Percentiles rank a stretch among this genome's conserved stretches.
Conservation (phyloP, 1,284 basidiomycete species). For the Xerocomus cyaneibrunnescens region DNA sequence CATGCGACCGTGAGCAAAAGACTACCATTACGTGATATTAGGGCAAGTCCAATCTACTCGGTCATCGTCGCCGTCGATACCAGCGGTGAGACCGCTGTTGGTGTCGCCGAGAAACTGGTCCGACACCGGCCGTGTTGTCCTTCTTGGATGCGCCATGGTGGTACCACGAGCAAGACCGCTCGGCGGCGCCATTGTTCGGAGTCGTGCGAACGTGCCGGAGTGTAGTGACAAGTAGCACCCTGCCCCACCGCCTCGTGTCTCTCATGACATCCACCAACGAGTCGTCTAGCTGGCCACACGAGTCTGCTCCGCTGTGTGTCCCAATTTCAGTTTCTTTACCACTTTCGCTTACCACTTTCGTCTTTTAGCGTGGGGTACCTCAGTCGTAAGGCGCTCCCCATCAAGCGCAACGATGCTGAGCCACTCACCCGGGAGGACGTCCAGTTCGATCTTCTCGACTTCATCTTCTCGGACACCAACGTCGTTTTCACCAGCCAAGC, state of each 20-base stretch:
- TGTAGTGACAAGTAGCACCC: conserved; percentile 30
- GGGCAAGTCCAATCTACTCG: conserved; percentile 5
- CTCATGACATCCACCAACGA: conserved; percentile 47
- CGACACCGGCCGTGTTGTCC: conserved; percentile 4
- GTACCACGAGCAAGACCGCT: conserved; percentile 4
- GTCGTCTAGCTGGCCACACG: conserved; percentile 42
- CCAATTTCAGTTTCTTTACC: conserved; percentile 6
- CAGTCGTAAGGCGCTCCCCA: conserved; percentile 70
- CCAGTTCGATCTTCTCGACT: conserved; percentile 79
- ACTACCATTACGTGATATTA: conserved; percentile 28
- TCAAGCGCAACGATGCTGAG: conserved; percentile 76
- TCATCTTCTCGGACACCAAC: conserved; percentile 71
- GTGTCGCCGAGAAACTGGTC: conserved; percentile 5
- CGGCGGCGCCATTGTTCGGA: conserved; percentile 20
- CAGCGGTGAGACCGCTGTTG: conserved; percentile 8
- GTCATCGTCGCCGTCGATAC: conserved; percentile 15
- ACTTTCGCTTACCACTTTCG: conserved; percentile 17
- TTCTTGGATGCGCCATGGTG: conserved; percentile 2
- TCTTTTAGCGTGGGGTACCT: conserved; percentile 59
- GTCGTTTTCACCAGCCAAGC: conserved; percentile 70
- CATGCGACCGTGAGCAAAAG: conserved; percentile 28
- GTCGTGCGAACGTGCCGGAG: conserved; percentile 31
- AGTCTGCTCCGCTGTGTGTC: conserved; percentile 44
- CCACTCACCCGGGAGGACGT: conserved; percentile 78
- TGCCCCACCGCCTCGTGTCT: conserved; percentile 40